phyloP scores from a whole-genome alignment of 2,329 filamentous ascomycete genomes.

The Aquanectria penicillioides region DNA sequence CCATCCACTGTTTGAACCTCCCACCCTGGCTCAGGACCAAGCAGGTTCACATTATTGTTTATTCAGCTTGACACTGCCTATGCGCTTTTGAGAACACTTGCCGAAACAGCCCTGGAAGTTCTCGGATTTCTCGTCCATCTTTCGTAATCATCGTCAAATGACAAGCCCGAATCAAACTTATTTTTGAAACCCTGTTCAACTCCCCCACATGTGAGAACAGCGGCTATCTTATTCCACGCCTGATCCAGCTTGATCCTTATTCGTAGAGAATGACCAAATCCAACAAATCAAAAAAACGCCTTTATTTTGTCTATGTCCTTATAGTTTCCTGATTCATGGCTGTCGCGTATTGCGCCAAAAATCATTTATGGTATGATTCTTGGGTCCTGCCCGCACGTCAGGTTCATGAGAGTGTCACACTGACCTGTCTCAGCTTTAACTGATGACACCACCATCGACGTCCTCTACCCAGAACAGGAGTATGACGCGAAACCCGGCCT shows the following conservation, averaged over 20 bases:
- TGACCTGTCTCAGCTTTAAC: no score
- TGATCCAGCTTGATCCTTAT: neutral
- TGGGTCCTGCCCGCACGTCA: no score
- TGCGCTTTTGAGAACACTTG: no score
- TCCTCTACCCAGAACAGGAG: no score
- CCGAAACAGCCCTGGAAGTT: no score
- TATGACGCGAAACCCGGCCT: no score
- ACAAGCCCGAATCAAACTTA: neutral
- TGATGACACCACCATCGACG: no score
- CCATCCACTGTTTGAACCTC: constrained; percentile 8
- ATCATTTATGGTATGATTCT: no score
- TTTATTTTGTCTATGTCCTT: constrained; percentile 21
- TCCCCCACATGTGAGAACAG: neutral
- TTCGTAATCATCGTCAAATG: no score
- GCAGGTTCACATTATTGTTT: neutral
- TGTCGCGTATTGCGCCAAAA: neutral
- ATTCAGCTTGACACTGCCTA: no score
- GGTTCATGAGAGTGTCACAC: no score
- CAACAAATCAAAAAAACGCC: constrained; percentile 10
- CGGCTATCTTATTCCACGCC: neutral
- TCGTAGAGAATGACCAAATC: neutral
- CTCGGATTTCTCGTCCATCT: no score
- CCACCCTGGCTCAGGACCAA: neutral
- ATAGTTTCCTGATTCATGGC: neutral
- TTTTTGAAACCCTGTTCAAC: neutral